A percentile compares a stretch with the other conserved stretches of the same genome.
phyloP scores from a whole-genome alignment of 345 rosid genomes.

The Anacardium occidentale region DNA sequence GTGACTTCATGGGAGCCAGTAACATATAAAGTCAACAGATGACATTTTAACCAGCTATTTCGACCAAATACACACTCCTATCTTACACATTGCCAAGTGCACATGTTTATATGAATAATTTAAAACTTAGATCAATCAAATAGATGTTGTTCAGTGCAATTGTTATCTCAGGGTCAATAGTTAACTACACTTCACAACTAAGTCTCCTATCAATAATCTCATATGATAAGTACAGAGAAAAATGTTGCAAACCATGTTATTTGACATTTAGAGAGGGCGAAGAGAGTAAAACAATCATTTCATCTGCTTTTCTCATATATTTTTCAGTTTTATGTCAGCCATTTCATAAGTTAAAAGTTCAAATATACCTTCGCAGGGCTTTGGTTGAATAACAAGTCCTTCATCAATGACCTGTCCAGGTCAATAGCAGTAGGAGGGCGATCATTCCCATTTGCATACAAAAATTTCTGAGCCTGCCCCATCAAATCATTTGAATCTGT shows the following conservation, averaged over 20 bases:
- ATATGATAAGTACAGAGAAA: not conserved
- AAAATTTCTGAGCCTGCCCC: conserved; percentile 70
- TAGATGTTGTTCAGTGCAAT: not conserved
- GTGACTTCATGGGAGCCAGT: not conserved
- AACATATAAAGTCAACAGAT: not conserved
- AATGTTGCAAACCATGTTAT: not conserved
- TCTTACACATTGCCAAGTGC: not conserved
- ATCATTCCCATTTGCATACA: conserved; percentile 75
- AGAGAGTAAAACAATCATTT: conserved; percentile 1
- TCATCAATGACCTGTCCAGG: conserved; percentile 68
- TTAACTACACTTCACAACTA: not conserved
- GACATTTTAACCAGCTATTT: not conserved
- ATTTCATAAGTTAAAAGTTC: conserved; percentile 3
- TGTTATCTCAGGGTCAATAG: not conserved
- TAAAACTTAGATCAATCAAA: not conserved
- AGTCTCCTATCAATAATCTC: not conserved
- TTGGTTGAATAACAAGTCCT: conserved; percentile 77
- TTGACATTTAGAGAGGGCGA: not conserved
- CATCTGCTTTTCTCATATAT: too few relatives aligned
- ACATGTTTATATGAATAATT: not conserved
- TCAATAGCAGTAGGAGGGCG: conserved; percentile 89
- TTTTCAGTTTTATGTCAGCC: not conserved
- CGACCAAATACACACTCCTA: not conserved
- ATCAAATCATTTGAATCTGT: conserved; percentile 64
- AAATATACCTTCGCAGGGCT: conserved; percentile 77